Conservation (phyloP, 495 filamentous ascomycete species). For the Penicillium soppii region DNA sequence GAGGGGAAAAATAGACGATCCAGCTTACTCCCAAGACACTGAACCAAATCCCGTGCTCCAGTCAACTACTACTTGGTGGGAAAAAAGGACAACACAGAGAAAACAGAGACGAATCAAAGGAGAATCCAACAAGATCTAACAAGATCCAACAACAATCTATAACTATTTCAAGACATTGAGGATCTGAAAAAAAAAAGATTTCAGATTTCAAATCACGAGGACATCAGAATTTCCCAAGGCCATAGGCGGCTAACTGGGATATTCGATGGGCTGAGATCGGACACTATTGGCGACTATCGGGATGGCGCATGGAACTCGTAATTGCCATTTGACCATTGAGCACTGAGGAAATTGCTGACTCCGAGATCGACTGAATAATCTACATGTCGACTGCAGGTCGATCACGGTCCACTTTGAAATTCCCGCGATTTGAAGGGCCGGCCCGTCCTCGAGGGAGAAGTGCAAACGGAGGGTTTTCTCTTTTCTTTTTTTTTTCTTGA, state of each 20-base stretch:
- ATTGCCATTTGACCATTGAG: conserved; percentile 10
- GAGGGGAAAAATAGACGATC: background rate
- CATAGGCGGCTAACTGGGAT: conserved; percentile 41
- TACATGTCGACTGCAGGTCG: conserved; percentile 27
- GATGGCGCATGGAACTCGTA: conserved; percentile 21
- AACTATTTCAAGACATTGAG: too few species aligned
- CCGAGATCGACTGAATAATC: conserved; percentile 14
- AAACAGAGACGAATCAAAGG: background rate
- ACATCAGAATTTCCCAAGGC: conserved; percentile 27
- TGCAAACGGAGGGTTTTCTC: background rate
- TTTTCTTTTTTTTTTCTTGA: conserved; percentile 4
- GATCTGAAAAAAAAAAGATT: too few species aligned
- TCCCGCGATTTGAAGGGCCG: conserved; percentile 24
- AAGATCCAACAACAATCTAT: too few species aligned
- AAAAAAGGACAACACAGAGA: background rate
- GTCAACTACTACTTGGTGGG: too few species aligned
- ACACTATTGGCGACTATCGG: conserved; percentile 32
- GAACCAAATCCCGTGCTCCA: background rate
- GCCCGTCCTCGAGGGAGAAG: conserved; percentile 25
- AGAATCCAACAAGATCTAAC: too few species aligned
- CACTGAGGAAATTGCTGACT: conserved; percentile 5
- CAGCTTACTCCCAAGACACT: background rate
- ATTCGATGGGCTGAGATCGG: conserved; percentile 26
- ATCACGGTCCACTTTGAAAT: conserved; percentile 29
- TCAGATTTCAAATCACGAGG: too few species aligned